Base-by-base conservation (phyloP, 371 early-diverging fungal species). In the Actinomortierella ambigua region DNA sequence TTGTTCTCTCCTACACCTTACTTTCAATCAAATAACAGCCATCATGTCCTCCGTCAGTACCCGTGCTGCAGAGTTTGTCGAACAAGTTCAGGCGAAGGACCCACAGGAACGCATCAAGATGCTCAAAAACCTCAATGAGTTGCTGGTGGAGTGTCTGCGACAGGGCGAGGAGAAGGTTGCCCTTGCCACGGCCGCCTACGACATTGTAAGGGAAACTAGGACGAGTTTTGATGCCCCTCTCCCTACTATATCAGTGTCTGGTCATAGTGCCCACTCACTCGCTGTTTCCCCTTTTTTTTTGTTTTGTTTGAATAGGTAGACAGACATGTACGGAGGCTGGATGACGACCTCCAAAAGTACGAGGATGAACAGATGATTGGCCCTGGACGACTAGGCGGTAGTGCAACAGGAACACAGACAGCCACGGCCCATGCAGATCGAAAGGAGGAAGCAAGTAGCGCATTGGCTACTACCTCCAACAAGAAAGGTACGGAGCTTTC, bases 81-180 rank as follows among this genome's bases (percentile, higher is more conserved):
- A 87, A 49, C 78, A 77, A 53, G 77, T 84, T 28, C 69, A 78
- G 28, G 63, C 69, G 5, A 49, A 80, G 18, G 75, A 81, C n/a
- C 70, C 84, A 28, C 82, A 86, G 44, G 83, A 86, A 57, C 79
- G 90, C 29, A 73, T 82, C 20, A 81, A 81, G 50, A 69, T 82
- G 43, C 76, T 97, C 46, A 81, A 83, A 59, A 76, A 79, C 8
- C 71, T 97, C 43, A 77, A 80, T 43, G 81, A 73, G 20, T 57
- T 85, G 24, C 79, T 93, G 41, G 79, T 78, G 14, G 91, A 90
- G 24, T 88, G 89, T n/a, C 76, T 93, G 20, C 90, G 93, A 63
- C 88, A 95, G 57, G 93, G 93, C 24, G 95, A 95, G 67, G 96
- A 96, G 54, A 98, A 96, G 53, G 93, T 96, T 0, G 88, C 92